A percentile compares a stretch with the other conserved stretches of the same genome.
phyloP scores from a whole-genome alignment of 2,329 filamentous ascomycete genomes.

The Metarhizium sp. region DNA sequence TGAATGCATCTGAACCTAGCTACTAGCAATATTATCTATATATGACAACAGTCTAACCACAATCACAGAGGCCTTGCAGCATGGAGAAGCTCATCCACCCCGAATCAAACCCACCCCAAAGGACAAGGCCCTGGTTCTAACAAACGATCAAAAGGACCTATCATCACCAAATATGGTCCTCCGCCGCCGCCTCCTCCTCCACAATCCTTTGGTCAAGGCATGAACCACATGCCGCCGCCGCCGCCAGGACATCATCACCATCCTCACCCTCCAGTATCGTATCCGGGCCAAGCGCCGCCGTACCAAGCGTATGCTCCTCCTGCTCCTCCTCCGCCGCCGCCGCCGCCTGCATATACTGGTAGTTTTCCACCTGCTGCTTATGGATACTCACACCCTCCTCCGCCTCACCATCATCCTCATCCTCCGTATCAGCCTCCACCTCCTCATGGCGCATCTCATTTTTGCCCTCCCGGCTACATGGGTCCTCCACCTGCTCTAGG shows the following conservation, averaged over 20 bases:
- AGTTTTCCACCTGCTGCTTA: constrained; percentile 16
- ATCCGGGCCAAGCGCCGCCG: constrained; percentile 15
- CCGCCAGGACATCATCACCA: constrained; percentile 15
- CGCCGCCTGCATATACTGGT: constrained; percentile 10
- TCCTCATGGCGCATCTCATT: constrained; percentile 10
- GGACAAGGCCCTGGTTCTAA: constrained; percentile 19
- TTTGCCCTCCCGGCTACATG: constrained; percentile 9
- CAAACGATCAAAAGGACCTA: constrained; percentile 22
- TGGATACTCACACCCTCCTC: constrained; percentile 13
- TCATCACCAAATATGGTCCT: constrained; percentile 25
- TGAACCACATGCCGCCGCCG: constrained; percentile 14
- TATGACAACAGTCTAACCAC: constrained; percentile 4
- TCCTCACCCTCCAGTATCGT: constrained; percentile 11
- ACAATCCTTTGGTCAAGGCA: constrained; percentile 5
- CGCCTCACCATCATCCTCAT: constrained; percentile 12
- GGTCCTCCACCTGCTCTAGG: constrained; percentile 6
- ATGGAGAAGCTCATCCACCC: constrained; percentile 24
- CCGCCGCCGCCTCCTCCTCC: constrained; percentile 9
- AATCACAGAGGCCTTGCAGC: constrained; percentile 24
- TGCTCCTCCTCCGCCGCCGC: constrained; percentile 3
- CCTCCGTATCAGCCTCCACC: constrained; percentile 13
- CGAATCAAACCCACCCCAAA: constrained; percentile 15
- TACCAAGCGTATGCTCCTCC: constrained; percentile 14
- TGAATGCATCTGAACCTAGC: neutral
- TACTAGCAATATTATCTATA: neutral